Base-by-base conservation (phyloP, 805 yeast genomes). In the Starmera pachycereana region DNA sequence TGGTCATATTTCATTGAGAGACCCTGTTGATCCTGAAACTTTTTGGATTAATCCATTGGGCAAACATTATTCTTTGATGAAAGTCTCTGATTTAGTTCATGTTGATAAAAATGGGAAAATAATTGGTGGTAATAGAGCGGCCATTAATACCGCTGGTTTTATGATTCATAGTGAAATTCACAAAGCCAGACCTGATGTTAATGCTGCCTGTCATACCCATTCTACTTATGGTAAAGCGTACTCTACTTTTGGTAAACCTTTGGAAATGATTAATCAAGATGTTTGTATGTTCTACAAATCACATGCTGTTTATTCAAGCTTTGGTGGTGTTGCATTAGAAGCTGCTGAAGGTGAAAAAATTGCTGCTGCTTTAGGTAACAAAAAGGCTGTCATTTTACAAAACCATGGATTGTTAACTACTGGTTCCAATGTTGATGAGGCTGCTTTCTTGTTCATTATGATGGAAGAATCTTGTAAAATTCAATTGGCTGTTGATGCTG, bases 11-110 rank as follows among this genome's bases (percentile, higher is more conserved):
- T 81, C 92, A 8, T 71, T 86, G 11, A 71, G 92, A 49, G 96
- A 86, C 53, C 95, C 96, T 4, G 76, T 82, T 35, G 76, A 80
- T 46, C 81, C 81, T n/a, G 57, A 67, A 36, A 82, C 90, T 4
- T 86, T 86, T 58, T 86, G 95, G 95, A 83, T 86, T 57, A 86
- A 86, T 61, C 95, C 96, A 5, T 64, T 86, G 46, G 90, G 82
- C n/a, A 71, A 69, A 48, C 95, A 86, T 59, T 86, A 82, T 57
- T 68, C 73, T 16, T 54, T 72, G 35, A 61, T 79, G 54, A 72
- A 65, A 48, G 82, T 77, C 27, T 63, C 73, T 14, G 85, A 78
- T 49, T 66, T 79, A 71, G 81, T 79, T 7, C 76, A 74, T 16
- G 73, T 72, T 19, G 82, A 78, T 53, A 76, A 72, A 51, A 65